Evolutionary conservation across 225 moss, liverwort and hornwort genomes (phyloP), one percentile per base, ranked within the genome.

Genomic region (Rhytidiadelphus loreus): DNA sequence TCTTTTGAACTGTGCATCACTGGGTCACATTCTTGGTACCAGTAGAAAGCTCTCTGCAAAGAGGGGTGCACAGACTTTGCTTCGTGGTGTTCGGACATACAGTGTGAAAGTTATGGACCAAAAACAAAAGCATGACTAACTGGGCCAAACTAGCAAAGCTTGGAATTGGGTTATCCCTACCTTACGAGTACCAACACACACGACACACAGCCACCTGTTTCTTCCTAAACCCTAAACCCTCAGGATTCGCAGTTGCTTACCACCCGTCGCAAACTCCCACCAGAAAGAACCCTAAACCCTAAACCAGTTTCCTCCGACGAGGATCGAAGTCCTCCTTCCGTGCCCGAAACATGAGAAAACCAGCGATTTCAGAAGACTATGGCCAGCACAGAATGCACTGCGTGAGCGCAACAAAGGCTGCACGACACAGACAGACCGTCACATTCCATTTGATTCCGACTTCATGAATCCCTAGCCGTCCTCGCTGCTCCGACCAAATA

Each of bases 71-170:
- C 10, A 11, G 0, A 33, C 19, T 18, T 64, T 35, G 35, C 35
- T 18, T 35, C 3, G 0, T 35, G 35, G 9, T 5, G 2, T 64
- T 64, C 19, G 5, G 10, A 35, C 10, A 19, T 64, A 3, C 0
- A 5, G 9, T 64, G 64, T 64, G 33, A 33, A 64, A 64, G 35
- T 35, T 19, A 19, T 35, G 35, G 33, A 18, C 3, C 19, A 64
- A 64, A 35, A 33, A 64, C 33, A 64, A 64, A 33, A 35, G 64
- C 10, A 33, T 64, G 33, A 33, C 18, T 35, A 9, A 12, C 4
- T 37, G 19, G 6, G 11, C 11, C 20, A n/a, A 20, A 65, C 10
- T 35, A 6, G 66, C 12, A 43, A n/a, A 43, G 43, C 26, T 46
- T 28, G 29, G 46, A 73, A 73, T 18, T 73, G 46, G 46, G 46